Base-by-base conservation (phyloP, 2,329 filamentous ascomycete genomes). In the Blastomyces percursus region DNA sequence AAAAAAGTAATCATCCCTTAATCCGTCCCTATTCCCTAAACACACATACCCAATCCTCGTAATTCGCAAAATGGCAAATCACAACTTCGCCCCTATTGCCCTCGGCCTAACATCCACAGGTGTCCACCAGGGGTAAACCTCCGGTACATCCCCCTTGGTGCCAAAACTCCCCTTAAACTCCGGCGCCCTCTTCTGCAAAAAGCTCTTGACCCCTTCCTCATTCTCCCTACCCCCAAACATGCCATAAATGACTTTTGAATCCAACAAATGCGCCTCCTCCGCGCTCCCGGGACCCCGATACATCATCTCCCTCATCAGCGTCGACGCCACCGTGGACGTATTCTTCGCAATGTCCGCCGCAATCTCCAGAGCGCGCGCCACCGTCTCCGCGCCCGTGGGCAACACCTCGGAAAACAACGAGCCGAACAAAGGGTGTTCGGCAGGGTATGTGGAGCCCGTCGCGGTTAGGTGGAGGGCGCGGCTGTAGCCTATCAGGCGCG, bases 281-380 rank as follows among this genome's bases (percentile, higher is more conserved):
- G 87, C 82, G 27, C 80, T 84, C 21, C 75, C 78, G 2, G 75
- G 71, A 1, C 74, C 73, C 9, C 75, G 70, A 70, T 82, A 90
- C 78, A 91, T 86, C 77, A 92, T 73, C 69, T 90, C 88, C 70
- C 84, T 82, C 82, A 89, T 91, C 62, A 90, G 70, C 66, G 83
- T 80, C 9, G 82, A 84, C 35, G 84, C 83, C 35, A 90, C 82
- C 0, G 76, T 75, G 67, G 86, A 89, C 32, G 86, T 86, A 67
- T 89, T 88, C 67, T 76, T 75, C 1, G 84, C 86, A 54, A 90
- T 82, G 60, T 90, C 87, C 27, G 80, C 79, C 1, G 88, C 88
- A 35, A 90, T 75, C 69, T 82, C 82, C 50, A 91, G 74, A 11
- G 88, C 88, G 1, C 84, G 80, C 1, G 81, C 79, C 51, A 91